Conservation (phyloP, 2,329 filamentous ascomycete genomes). For the Nothomitra cinnamomea region DNA sequence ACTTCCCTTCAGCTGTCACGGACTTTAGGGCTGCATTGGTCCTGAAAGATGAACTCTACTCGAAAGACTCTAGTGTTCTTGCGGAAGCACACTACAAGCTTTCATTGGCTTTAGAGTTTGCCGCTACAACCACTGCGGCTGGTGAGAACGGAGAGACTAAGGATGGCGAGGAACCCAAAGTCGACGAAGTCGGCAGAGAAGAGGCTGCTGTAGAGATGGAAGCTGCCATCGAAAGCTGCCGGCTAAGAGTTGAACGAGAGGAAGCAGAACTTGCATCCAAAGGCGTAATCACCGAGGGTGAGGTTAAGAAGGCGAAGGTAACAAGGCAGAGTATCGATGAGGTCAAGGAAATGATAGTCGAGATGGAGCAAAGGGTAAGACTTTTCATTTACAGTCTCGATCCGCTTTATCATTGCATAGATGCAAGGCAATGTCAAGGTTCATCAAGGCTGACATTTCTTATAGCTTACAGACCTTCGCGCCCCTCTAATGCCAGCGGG, state of each 20-base stretch:
- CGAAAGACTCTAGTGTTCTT: constrained; percentile 65
- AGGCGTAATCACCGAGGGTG: neutral
- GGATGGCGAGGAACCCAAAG: constrained; percentile 24
- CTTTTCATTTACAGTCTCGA: constrained; percentile 11
- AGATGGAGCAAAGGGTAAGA: constrained; percentile 60
- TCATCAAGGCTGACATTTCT: neutral
- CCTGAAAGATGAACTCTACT: constrained; percentile 63
- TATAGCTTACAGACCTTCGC: constrained; percentile 49
- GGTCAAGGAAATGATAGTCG: constrained; percentile 59
- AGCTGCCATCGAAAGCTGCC: constrained; percentile 55
- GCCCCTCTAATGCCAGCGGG: constrained; percentile 42
- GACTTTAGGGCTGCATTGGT: constrained; percentile 65
- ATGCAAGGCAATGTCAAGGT: too few relatives aligned
- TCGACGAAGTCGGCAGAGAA: constrained; percentile 53
- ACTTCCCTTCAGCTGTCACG: constrained; percentile 72
- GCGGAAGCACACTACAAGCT: constrained; percentile 96
- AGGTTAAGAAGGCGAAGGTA: constrained; percentile 42
- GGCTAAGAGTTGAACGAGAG: constrained; percentile 52
- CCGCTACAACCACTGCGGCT: constrained; percentile 51
- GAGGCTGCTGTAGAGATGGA: constrained; percentile 58
- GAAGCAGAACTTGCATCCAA: constrained; percentile 47
- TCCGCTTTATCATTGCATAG: neutral
- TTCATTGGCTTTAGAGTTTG: constrained; percentile 85
- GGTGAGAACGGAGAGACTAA: constrained; percentile 32
- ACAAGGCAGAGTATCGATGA: constrained; percentile 47